Evolutionary conservation across 345 rosid genomes (phyloP), one percentile per base, ranked within the genome.

Genomic region (Pseudoturritis turrita): DNA sequence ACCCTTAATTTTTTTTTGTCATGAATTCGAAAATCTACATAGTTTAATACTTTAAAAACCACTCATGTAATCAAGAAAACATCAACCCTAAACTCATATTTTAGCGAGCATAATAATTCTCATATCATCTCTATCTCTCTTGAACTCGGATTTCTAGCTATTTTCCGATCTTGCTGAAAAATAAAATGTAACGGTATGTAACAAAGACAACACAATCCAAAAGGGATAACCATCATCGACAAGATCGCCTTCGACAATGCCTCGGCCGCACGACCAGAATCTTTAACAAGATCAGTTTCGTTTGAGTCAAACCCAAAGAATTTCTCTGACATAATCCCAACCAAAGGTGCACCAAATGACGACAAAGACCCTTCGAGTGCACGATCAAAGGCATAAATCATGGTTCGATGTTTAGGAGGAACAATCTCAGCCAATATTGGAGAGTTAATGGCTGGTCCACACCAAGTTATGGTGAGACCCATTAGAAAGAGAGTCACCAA

Each of bases 341-440:
- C 96, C 86, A 90, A 77, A 0, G 95, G 97, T 13, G 97, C 95
- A 23, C 95, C 95, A 50, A 94, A 86, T n/a, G 98, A 85, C 12
- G 98, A 85, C 70, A 94, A 89, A 0, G 90, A 79, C 17, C 80
- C 94, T 78, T 94, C 96, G 1, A 91, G 89, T 66, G 97, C 92
- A 14, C 98, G 91, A 45, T 94, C 94, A 37, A 90, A 94, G 0
- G 97, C 97, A 36, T 89, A 94, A 61, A 94, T 84, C 97, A 94
- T 91, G 5, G 96, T 90, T 43, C 96, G 83, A 65, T 93, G 97
- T 62, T 75, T 86, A 47, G 80, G 60, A 9, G 98, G 98, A 26
- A 91, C 96, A 13, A 91, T 92, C 75, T 89, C 97, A 6, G 98
- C 95, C 35, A 94, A 84, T 62, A 90, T 89, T 10, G 97, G 98